These are phyloP conservation scores for Calophaca sinica DNA, from an alignment of 306 rosid species.

Conservation along the genomic window DNA sequence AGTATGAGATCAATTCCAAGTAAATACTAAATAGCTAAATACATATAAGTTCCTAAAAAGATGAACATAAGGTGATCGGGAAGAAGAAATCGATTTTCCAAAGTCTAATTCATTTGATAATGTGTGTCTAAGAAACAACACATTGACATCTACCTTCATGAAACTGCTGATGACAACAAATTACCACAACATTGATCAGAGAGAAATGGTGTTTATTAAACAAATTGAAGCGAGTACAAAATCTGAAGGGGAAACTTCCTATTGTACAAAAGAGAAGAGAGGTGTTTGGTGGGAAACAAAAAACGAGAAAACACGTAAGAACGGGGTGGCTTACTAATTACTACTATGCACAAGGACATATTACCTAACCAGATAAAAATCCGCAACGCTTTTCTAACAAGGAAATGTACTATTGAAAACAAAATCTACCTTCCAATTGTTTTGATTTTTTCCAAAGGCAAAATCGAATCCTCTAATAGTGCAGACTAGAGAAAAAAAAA, in stretches of 20 bases:
- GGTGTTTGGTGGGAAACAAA: slow-evolving; percentile 1
- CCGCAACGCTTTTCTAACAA: background rate
- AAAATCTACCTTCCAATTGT: slow-evolving; percentile 8
- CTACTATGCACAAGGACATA: background rate
- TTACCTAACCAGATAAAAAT: slow-evolving; percentile 22
- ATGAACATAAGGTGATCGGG: background rate
- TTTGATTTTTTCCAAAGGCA: background rate
- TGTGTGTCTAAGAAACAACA: background rate
- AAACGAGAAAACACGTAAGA: slow-evolving; percentile 7
- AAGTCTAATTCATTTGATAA: slow-evolving; percentile 14
- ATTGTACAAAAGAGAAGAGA: background rate
- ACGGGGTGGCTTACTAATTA: background rate
- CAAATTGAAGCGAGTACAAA: too few relatives aligned
- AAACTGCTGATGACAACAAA: background rate
- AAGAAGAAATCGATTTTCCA: background rate
- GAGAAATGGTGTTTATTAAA: background rate
- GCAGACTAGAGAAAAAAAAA: background rate
- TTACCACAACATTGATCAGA: background rate
- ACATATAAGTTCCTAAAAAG: background rate
- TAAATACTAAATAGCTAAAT: slow-evolving; percentile 20
- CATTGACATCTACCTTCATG: slow-evolving; percentile 25
- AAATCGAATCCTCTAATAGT: background rate
- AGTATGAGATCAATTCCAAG: background rate
- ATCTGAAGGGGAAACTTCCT: too few relatives aligned
- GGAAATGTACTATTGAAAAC: slow-evolving; percentile 33